Evolutionary conservation across 2,329 filamentous ascomycete species (phyloP), one percentile per base, ranked within the genome.

Genomic region (Ophiostoma ips): DNA sequence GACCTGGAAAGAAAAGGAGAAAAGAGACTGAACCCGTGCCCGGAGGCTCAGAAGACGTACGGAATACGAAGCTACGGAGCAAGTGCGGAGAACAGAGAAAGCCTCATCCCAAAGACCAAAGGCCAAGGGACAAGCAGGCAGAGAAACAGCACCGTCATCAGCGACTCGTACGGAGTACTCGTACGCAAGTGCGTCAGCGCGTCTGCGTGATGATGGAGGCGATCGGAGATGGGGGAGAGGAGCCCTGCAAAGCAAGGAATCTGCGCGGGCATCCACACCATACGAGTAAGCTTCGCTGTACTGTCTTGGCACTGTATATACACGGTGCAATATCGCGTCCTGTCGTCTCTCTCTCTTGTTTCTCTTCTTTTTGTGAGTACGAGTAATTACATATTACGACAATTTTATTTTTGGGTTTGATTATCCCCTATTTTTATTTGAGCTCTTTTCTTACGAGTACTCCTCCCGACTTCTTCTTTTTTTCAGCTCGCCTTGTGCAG

Each of bases 401-500:
- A n/a, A n/a, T n/a, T n/a, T 28, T 28, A 28, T 28, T 28, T 41
- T 10, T 41, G 5, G 6, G 15, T 24, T 41, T 41, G 7, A n/a
- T 28, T 24, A 28, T 28, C 24, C 24, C 24, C 24, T 28, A n/a
- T n/a, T n/a, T n/a, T n/a, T n/a, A n/a, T n/a, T n/a, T n/a, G n/a
- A n/a, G n/a, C n/a, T n/a, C n/a, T n/a, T n/a, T n/a, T n/a, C n/a
- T n/a, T n/a, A n/a, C n/a, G n/a, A n/a, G n/a, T 28, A 5, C 24
- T 28, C 24, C 24, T 28, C 24, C n/a, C n/a, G 24, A 5, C 24
- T 28, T 28, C 24, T 28, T 28, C 8, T 16, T 24, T 31, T 45
- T 52, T 52, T 49, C 50, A 52, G 50, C 50, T 52, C 43, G 48
- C 30, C 19, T 52, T 47, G 50, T 45, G 50, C 50, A 52, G 43